phyloP scores from a whole-genome alignment of 2,329 filamentous ascomycete species.

The Alternaria sp. region DNA sequence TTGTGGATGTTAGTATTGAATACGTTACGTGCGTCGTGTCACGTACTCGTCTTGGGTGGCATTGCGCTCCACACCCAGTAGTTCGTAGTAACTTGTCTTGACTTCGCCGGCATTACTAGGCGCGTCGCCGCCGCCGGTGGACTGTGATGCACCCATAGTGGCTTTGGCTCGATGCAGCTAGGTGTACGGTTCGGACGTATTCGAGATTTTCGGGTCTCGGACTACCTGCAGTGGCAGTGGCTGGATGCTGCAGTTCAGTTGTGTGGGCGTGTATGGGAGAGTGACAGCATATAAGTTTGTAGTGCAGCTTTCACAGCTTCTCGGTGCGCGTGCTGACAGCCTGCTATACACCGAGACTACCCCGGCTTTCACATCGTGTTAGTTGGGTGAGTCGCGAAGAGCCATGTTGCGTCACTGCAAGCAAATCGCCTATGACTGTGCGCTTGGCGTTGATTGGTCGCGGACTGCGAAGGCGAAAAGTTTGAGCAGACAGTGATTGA shows the following conservation, averaged over 20 bases:
- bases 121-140: constrained; percentile 40
- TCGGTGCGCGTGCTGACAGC: neutral
- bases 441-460: constrained; percentile 21
- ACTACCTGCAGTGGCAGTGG: constrained; percentile 7
- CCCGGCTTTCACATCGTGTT: neutral
- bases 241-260: constrained; percentile 3
- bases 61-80: constrained; percentile 74
- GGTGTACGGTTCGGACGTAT: constrained; percentile 17
- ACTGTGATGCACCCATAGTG: constrained; percentile 57
- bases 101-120: constrained; percentile 37
- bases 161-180: neutral
- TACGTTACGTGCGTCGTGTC: neutral
- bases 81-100: constrained; percentile 85
- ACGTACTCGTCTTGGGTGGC: constrained; percentile 82
- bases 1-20: constrained; percentile 43
- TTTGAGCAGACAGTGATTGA: constrained; percentile 12
- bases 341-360: neutral
- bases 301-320: neutral
- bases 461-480: constrained; percentile 13
- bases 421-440: constrained; percentile 20
- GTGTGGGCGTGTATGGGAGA: neutral
- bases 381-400: constrained; percentile 10
- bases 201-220: constrained; percentile 11
- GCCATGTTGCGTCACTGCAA: constrained; percentile 5
- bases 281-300: neutral